Evolutionary conservation across 805 yeast species (phyloP).

Genomic region (Teunomyces tritomae): DNA sequence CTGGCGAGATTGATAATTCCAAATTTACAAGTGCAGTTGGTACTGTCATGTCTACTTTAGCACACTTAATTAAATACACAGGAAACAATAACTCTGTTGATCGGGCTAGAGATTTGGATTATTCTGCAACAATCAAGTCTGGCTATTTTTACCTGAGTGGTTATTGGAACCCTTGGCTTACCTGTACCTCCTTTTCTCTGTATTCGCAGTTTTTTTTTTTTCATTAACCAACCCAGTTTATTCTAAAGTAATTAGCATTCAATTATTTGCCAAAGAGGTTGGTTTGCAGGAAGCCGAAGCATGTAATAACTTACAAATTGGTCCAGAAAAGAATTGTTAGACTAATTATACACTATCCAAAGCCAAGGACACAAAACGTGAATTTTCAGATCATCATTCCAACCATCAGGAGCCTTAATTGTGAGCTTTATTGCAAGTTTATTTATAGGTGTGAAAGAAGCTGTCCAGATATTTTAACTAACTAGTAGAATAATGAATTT

Average conservation of each 20-base stretch:
- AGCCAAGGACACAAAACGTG: not conserved
- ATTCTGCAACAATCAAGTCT: slow-evolving; percentile 8
- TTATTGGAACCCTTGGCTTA: slow-evolving; percentile 15
- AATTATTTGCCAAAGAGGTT: not conserved
- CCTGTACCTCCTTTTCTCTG: slow-evolving; percentile 16
- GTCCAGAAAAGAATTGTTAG: not conserved
- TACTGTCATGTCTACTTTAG: slow-evolving; percentile 10
- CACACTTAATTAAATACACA: slow-evolving; percentile 9
- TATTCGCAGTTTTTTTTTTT: slow-evolving; percentile 16
- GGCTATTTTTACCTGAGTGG: slow-evolving; percentile 14
- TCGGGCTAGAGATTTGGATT: slow-evolving; percentile 10
- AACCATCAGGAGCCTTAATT: no score
- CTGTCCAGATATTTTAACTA: slow-evolving; percentile 19
- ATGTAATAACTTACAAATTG: slow-evolving; percentile 10
- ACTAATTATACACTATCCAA: slow-evolving; percentile 1
- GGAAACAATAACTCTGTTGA: slow-evolving; percentile 4
- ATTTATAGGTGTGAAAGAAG: slow-evolving; percentile 20
- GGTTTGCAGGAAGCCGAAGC: slow-evolving; percentile 13
- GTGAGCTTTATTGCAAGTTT: not conserved
- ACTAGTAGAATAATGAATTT: slow-evolving; percentile 2
- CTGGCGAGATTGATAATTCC: slow-evolving; percentile 9
- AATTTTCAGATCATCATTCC: no score
- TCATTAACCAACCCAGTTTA: not conserved
- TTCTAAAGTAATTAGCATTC: not conserved
- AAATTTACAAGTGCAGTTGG: slow-evolving; percentile 15